Evolutionary conservation across 257 asterid species (phyloP).

Genomic region (Solanum pennellii): DNA sequence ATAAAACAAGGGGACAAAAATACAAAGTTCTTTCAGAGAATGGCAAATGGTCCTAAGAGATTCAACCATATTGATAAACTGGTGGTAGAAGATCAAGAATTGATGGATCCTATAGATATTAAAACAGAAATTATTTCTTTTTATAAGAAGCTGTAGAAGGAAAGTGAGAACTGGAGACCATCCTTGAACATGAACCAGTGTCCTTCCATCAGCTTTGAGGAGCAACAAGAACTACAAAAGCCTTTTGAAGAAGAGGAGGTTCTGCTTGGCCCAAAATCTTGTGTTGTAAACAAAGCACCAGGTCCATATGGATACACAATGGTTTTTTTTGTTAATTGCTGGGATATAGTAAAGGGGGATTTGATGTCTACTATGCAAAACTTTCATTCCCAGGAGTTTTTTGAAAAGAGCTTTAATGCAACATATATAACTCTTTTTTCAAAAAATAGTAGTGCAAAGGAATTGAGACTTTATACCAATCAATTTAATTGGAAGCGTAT

Average conservation of each 20-base stretch:
- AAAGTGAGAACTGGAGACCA: not conserved
- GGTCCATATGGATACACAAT: not conserved
- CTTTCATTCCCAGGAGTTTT: not conserved
- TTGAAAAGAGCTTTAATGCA: not conserved
- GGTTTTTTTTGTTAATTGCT: no score
- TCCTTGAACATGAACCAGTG: not conserved
- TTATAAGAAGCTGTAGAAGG: not conserved
- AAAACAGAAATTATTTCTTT: not conserved
- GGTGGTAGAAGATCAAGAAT: not conserved
- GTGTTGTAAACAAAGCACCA: not conserved
- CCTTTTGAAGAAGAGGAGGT: not conserved
- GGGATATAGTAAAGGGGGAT: not conserved
- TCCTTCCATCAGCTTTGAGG: not conserved
- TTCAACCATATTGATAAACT: no score
- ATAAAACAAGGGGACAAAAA: not conserved
- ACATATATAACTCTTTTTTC: not conserved
- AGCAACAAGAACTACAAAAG: not conserved
- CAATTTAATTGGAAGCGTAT: not conserved
- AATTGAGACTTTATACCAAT: not conserved
- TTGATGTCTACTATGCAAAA: not conserved
- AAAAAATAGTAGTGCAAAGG: no score
- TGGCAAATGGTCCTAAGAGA: not conserved
- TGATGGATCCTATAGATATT: no score
- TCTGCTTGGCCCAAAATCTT: not conserved
- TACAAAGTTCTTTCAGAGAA: not conserved